Percentiles rank a stretch among this genome's conserved stretches.
phyloP scores from a whole-genome alignment of 2,329 filamentous ascomycete species.

The Rhinocladiella similis region DNA sequence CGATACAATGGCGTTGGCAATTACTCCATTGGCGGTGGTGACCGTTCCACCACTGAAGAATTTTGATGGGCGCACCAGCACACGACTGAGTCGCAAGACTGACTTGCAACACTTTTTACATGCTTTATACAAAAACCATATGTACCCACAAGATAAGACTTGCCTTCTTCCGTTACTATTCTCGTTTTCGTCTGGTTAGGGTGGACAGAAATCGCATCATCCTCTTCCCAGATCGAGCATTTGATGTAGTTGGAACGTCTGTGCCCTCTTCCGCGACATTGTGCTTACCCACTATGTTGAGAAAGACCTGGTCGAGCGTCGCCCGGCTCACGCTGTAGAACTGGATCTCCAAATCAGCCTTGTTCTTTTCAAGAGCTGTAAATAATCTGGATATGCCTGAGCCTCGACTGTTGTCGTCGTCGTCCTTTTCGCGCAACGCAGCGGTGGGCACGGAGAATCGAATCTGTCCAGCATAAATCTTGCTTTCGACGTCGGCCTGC shows the following conservation, averaged over 20 bases:
- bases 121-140: too few relatives aligned
- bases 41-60: too few relatives aligned
- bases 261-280: constrained; percentile 70
- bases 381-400: constrained; percentile 65
- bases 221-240: background rate
- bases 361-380: constrained; percentile 70
- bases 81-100: too few relatives aligned
- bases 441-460: constrained; percentile 71
- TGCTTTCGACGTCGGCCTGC: constrained; percentile 67
- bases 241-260: background rate
- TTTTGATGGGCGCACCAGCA: too few relatives aligned
- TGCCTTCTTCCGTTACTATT: too few relatives aligned
- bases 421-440: background rate
- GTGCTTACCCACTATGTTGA: constrained; percentile 79
- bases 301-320: constrained; percentile 86
- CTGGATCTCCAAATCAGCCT: constrained; percentile 68
- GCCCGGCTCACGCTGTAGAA: constrained; percentile 87
- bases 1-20: too few relatives aligned
- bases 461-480: constrained; percentile 81
- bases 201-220: background rate
- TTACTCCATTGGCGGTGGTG: too few relatives aligned
- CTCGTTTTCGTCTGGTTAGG: too few relatives aligned
- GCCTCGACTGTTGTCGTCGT: constrained; percentile 9
- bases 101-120: too few relatives aligned
- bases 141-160: too few relatives aligned